phyloP scores from a whole-genome alignment of 192 early-diverging fungal species.

The Tieghemiomyces parasiticus region DNA sequence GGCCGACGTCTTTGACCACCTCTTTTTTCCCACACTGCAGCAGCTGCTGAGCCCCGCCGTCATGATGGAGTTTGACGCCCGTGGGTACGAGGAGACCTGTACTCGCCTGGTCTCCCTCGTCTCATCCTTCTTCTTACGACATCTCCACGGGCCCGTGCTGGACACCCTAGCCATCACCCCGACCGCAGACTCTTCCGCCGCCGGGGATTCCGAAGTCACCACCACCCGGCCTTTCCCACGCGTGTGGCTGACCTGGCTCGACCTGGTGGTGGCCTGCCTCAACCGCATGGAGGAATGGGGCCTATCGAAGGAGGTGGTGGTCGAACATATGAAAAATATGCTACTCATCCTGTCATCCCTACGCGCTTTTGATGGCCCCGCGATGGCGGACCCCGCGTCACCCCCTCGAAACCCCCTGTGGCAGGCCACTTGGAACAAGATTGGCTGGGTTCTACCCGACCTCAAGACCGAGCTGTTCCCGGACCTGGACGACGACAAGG shows the following conservation, averaged over 20 bases:
- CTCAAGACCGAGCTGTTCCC: slow-evolving; percentile 45
- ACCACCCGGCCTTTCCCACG: slow-evolving; percentile 1
- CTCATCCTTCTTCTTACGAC: slow-evolving; percentile 66
- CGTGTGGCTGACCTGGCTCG: slow-evolving; percentile 8
- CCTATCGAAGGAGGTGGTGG: slow-evolving; percentile 48
- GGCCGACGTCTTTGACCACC: slow-evolving; percentile 62
- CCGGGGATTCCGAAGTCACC: slow-evolving; percentile 18
- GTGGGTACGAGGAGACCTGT: slow-evolving; percentile 59
- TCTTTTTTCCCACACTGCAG: slow-evolving; percentile 79
- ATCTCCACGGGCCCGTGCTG: slow-evolving; percentile 35
- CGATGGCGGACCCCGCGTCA: background rate
- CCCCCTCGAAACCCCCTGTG: slow-evolving; percentile 32
- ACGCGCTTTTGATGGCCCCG: slow-evolving; percentile 30
- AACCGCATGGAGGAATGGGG: slow-evolving; percentile 11
- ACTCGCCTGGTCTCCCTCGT: slow-evolving; percentile 49
- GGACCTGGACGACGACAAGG: background rate
- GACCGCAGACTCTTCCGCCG: slow-evolving; percentile 30
- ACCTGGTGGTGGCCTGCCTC: slow-evolving; percentile 8
- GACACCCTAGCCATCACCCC: slow-evolving; percentile 22
- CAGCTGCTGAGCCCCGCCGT: slow-evolving; percentile 65
- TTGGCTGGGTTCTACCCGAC: slow-evolving; percentile 47
- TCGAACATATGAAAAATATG: slow-evolving; percentile 70
- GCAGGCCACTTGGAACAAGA: slow-evolving; percentile 51
- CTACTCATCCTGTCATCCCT: slow-evolving; percentile 65
- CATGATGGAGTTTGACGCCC: slow-evolving; percentile 41